Evolutionary conservation across 1,139 yeast genomes (phyloP), one percentile per base, ranked within the genome.

Genomic region (Pichia sp.): DNA sequence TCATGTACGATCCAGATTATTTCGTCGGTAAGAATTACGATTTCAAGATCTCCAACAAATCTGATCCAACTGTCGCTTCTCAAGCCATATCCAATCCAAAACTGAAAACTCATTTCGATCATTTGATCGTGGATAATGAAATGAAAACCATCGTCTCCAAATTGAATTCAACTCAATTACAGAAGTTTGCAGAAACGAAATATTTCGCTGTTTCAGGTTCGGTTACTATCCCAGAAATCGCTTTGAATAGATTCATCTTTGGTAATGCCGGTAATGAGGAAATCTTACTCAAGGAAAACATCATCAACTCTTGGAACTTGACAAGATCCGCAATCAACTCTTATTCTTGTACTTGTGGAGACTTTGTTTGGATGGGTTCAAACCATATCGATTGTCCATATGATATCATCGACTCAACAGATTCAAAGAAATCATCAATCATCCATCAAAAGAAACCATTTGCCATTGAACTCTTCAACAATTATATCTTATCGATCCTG

Each of bases 401-500:
- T 31, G 34, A 18, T 12, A 21, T 34, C 7, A 31, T 17, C 7
- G 8, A 11, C 4, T 8, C n/a, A 15, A n/a, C n/a, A 2, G 34
- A 15, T 5, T 7, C 34, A 15, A 32, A 7, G n/a, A 3, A 32
- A 2, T n/a, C 15, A 10, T 21, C 40, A 37, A 8, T 38, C 7
- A 5, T 21, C 9, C 47, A 45, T 8, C 4, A 28, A 7, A 30
- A 24, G 18, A 10, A 15, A 4, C 15, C 27, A 10, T 42, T 45
- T 34, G 27, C 44, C n/a, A 40, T 49, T 17, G 45, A 40, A n/a
- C 38, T 44, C 31, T 35, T 49, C 7, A 44, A 46, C 20, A 44
- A 46, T 30, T 47, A 27, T 31, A 40, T 49, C 18, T 11, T 46
- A 4, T 44, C 52, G 8, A 49, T 49, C 21, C 28, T 49, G 18